Base-by-base conservation (phyloP, 2,329 filamentous ascomycete species). In the Penicillium hordei region DNA sequence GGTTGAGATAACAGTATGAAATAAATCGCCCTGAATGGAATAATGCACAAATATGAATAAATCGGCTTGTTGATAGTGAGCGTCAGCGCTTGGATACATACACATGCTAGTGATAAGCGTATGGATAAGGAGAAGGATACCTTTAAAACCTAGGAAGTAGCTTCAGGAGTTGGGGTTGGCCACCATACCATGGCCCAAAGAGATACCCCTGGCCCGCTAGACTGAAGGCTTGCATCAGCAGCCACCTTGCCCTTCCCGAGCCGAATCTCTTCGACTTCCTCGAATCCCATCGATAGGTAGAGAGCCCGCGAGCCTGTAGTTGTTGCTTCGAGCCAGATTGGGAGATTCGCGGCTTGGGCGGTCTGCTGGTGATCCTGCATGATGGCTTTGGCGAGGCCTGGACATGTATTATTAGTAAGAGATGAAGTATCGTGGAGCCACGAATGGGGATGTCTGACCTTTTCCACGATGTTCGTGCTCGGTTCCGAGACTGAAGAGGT, bases 111-210 rank as follows among this genome's bases (percentile, higher is more conserved):
- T 1, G 6, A 25, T 21, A 25, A n/a, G 17, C 7, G n/a, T 48
- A 53, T 46, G 42, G 29, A 53, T 31, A 48, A 46, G 15, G 3
- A 29, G 27, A 56, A 45, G 4, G 6, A 48, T 34, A 27, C 10
- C 27, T 29, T 31, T 13, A 25, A 4, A 8, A 7, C 15, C 23
- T 52, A 57, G 25, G 40, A 29, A 9, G 4, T n/a, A 34, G 21
- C 10, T 13, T 33, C 36, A 36, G 49, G 8, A 39, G 40, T 40
- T 19, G 34, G 38, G 43, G 45, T 46, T 27, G 65, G 65, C 62
- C 65, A 66, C 65, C 65, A 68, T 2, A 68, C 59, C 65, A 68
- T 68, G n/a, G 63, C 65, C 60, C 61, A 68, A 5, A 68, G 36
- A 1, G 63, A 46, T 10, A 68, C 45, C 1, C 65, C 65, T 9